A percentile compares a stretch with the other conserved stretches of the same genome.
phyloP scores from a whole-genome alignment of 1,284 basidiomycete species.

The Tilletia walkeri region DNA sequence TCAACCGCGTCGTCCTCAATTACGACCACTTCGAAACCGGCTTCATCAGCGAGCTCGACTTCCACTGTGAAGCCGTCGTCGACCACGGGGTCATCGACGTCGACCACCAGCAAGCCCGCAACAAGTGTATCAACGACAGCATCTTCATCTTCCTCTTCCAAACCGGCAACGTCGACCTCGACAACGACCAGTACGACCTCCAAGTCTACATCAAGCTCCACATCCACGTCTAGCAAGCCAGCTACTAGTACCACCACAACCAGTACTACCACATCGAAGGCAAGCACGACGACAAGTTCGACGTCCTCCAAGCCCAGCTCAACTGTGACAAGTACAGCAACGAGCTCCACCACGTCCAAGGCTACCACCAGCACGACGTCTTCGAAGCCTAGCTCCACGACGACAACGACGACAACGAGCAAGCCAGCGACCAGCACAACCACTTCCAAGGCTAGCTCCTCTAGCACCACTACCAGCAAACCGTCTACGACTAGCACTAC shows the following conservation, averaged over 20 bases:
- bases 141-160: no score
- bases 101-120: neutral
- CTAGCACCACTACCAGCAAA: no score
- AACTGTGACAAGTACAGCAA: neutral
- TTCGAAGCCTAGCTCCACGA: neutral
- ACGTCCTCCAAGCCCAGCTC: neutral
- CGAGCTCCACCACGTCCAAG: neutral
- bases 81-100: neutral
- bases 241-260: neutral
- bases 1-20: neutral
- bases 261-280: neutral
- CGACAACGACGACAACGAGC: neutral
- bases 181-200: neutral
- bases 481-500: neutral
- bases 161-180: neutral
- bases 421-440: neutral
- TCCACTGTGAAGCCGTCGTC: neutral
- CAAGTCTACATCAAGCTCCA: neutral
- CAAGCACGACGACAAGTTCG: neutral
- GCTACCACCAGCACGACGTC: neutral
- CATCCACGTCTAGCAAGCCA: neutral
- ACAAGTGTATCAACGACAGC: no score
- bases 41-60: neutral
- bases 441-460: neutral
- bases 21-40: neutral